These are phyloP conservation scores for Albugo candida DNA, from an alignment of 352 stramenopile species.

Conservation along the genomic window DNA sequence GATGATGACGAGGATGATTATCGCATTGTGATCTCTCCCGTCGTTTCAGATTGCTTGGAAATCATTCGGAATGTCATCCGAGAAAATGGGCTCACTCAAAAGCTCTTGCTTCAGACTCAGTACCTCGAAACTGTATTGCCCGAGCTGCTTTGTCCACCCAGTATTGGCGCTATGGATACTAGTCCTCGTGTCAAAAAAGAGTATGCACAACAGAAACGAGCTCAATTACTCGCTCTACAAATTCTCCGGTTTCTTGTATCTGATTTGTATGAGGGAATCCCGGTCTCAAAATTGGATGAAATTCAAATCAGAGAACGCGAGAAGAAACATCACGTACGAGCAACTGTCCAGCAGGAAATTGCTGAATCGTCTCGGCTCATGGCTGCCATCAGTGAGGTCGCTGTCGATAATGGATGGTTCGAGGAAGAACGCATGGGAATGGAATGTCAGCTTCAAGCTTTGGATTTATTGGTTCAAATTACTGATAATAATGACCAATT, in stretches of 20 bases:
- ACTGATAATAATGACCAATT: slow-evolving; percentile 30
- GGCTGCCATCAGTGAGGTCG: slow-evolving; percentile 41
- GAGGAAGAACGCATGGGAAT: background rate
- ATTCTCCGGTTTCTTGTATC: slow-evolving; percentile 44
- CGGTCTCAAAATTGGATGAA: slow-evolving; percentile 27
- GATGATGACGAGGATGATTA: background rate
- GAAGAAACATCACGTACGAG: slow-evolving; percentile 23
- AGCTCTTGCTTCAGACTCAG: slow-evolving; percentile 29
- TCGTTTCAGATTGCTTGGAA: slow-evolving; percentile 50
- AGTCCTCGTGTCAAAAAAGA: slow-evolving; percentile 2
- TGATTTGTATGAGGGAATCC: slow-evolving; percentile 29
- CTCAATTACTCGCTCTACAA: slow-evolving; percentile 36
- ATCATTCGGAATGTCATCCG: slow-evolving; percentile 66
- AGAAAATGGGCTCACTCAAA: slow-evolving; percentile 67
- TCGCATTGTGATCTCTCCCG: slow-evolving; percentile 17
- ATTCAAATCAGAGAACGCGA: slow-evolving; percentile 23
- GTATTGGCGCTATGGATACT: background rate
- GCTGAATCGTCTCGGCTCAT: slow-evolving; percentile 35
- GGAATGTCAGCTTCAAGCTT: slow-evolving; percentile 35
- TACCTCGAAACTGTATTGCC: slow-evolving; percentile 33
- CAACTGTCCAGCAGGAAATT: slow-evolving; percentile 38
- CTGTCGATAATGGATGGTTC: slow-evolving; percentile 19
- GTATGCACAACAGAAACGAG: slow-evolving; percentile 23
- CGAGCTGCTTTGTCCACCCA: slow-evolving; percentile 13
- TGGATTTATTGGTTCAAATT: slow-evolving; percentile 40